Evolutionary conservation across 2,329 filamentous ascomycete genomes (phyloP).

Genomic region (Fusarium sp.): DNA sequence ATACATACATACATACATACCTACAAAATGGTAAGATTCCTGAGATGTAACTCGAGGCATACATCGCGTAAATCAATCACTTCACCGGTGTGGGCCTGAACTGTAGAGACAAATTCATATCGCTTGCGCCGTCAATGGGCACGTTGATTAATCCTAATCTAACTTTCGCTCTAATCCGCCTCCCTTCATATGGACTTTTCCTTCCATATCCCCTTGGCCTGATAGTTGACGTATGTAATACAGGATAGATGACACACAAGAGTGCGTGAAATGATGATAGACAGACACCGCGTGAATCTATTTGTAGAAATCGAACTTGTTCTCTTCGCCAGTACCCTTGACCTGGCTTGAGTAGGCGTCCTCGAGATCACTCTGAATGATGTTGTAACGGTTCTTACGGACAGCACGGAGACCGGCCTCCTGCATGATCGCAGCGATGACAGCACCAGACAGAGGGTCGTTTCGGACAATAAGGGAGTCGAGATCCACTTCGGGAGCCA

Average conservation of each 20-base stretch:
- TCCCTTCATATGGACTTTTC: conserved; percentile 20
- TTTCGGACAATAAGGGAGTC: conserved; percentile 97
- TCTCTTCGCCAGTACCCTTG: conserved; percentile 75
- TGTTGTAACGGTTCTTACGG: conserved; percentile 98
- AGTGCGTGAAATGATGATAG: conserved; percentile 4
- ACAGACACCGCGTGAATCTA: conserved; percentile 51
- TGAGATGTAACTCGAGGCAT: neutral
- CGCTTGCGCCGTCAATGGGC: conserved; percentile 6
- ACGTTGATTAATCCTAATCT: conserved; percentile 34
- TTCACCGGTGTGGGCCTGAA: neutral
- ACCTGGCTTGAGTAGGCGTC: conserved; percentile 98
- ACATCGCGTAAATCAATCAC: neutral
- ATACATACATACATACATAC: neutral
- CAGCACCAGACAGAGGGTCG: conserved; percentile 91
- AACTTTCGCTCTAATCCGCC: conserved; percentile 9
- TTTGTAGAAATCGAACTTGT: conserved; percentile 94
- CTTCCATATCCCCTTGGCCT: conserved; percentile 11
- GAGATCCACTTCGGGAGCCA: conserved; percentile 95
- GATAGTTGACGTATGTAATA: conserved; percentile 33
- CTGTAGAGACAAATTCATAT: neutral
- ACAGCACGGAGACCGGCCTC: conserved; percentile 94
- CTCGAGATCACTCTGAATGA: conserved; percentile 96
- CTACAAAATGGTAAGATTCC: neutral
- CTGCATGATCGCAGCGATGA: conserved; percentile 99
- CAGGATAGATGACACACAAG: conserved; percentile 33